Conservation (phyloP, 306 rosid genomes). For the Quercus parvula region DNA sequence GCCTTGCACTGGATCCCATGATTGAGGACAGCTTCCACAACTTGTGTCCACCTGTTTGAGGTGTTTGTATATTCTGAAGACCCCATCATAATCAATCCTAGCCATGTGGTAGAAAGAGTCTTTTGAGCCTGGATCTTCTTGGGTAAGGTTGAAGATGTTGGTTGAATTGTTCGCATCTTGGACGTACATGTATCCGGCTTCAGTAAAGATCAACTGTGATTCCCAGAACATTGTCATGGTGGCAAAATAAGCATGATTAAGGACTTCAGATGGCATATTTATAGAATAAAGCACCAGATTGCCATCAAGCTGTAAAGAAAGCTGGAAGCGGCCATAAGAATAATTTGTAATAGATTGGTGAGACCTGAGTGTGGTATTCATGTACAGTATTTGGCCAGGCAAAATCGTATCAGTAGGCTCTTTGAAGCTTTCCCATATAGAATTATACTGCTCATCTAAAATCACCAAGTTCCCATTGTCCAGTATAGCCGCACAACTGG, state of each 20-base stretch:
- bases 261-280: neutral
- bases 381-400: slow-evolving; percentile 24
- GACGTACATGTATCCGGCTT: slow-evolving; percentile 22
- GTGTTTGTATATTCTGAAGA: slow-evolving; percentile 9
- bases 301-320: slow-evolving; percentile 6
- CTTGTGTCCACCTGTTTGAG: neutral
- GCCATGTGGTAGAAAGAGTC: slow-evolving; percentile 20
- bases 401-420: slow-evolving; percentile 27
- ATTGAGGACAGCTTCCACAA: slow-evolving; percentile 6
- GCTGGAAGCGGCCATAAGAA: slow-evolving; percentile 26
- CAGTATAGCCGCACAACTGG: slow-evolving; percentile 6
- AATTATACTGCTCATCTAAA: neutral
- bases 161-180: neutral
- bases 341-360: slow-evolving; percentile 10
- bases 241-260: slow-evolving; percentile 2
- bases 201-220: slow-evolving; percentile 15
- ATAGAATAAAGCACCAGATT: slow-evolving; percentile 11
- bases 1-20: neutral
- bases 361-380: neutral
- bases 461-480: slow-evolving; percentile 30
- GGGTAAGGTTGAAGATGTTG: neutral
- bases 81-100: slow-evolving; percentile 29
- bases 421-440: slow-evolving; percentile 32
- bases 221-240: neutral
- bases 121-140: neutral